Base-by-base conservation (phyloP, 805 yeast genomes). In the Wickerhamiella parazyma region DNA sequence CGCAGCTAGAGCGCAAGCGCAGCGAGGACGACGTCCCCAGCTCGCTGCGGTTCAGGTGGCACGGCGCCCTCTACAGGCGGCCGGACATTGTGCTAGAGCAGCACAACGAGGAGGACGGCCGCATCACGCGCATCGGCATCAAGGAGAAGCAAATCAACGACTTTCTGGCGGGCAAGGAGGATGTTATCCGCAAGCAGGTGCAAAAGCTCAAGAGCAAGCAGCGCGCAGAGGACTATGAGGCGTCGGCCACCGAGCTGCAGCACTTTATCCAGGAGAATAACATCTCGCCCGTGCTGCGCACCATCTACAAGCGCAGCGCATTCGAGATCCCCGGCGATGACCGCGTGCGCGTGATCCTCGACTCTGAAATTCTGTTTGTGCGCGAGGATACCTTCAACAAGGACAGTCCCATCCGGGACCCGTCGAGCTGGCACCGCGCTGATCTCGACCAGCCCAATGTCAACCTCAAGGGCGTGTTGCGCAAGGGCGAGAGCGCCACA, bases 301-400 rank as follows among this genome's bases (percentile, higher is more conserved):
- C 95, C 9, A 74, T 79, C 29, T 85, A 83, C 65, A 82, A 85
- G 34, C 73, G 97, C 62, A 83, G 95, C 5, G 97, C 97, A 2
- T 89, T 91, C 69, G 96, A 89, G 68, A 89, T 89, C 54, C 98
- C 98, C 2, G 96, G 96, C 46, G 97, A 91, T 60, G 93, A 87
- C 60, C 75, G 89, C 56, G 80, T 87, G 31, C 77, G 97, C 59
- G 78, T 91, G 48, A 78, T 83, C 36, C 83, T 89, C 50, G 97
- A 89, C 63, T 80, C 93, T 12, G 91, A 91, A 59, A 75, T 91
- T 45, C 58, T 78, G 42, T 87, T 83, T 58, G 78, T 89, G 48
- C 75, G 97, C 54, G 98, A 89, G 60, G 97, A 89, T 60, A 64
- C 89, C 0, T 80, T 89, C 57, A 95, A 87, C 61, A 64, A 70